Percentiles rank a stretch among this genome's conserved stretches.
phyloP scores from a whole-genome alignment of 2,329 filamentous ascomycete genomes.

The Diplodia mutila region DNA sequence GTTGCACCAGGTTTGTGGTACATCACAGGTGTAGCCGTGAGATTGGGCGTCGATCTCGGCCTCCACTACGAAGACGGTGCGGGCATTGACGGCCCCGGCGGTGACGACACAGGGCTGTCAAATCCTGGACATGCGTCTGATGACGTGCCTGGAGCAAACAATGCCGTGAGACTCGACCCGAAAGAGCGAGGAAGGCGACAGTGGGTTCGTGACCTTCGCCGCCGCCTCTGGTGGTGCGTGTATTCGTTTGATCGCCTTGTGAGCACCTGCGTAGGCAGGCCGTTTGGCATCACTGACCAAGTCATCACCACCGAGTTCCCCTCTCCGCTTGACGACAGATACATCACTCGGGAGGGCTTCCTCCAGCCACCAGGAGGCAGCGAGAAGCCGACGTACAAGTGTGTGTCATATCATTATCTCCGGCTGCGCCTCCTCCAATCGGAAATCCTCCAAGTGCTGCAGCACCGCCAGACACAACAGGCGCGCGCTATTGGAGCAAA shows the following conservation, averaged over 20 bases:
- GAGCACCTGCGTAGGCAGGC: slow-evolving; percentile 88
- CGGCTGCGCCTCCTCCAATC: slow-evolving; percentile 86
- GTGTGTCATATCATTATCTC: slow-evolving; percentile 90
- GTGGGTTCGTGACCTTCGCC: slow-evolving; percentile 82
- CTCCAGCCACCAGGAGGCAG: slow-evolving; percentile 60
- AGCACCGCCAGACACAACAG: slow-evolving; percentile 85
- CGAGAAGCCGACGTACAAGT: slow-evolving; percentile 79
- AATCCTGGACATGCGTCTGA: slow-evolving; percentile 40
- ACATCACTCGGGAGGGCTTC: slow-evolving; percentile 81
- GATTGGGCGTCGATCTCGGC: slow-evolving; percentile 87
- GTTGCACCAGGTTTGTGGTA: slow-evolving; percentile 96
- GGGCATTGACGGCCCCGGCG: slow-evolving; percentile 57
- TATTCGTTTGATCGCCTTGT: slow-evolving; percentile 95
- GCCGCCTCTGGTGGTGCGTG: slow-evolving; percentile 94
- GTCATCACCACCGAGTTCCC: slow-evolving; percentile 96
- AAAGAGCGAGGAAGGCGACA: slow-evolving; percentile 70
- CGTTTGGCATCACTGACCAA: slow-evolving; percentile 94
- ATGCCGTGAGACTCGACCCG: slow-evolving; percentile 47
- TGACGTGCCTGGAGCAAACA: slow-evolving; percentile 24
- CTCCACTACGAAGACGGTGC: slow-evolving; percentile 90
- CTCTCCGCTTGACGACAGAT: slow-evolving; percentile 82
- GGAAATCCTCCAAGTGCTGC: slow-evolving; percentile 90
- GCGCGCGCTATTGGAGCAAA: slow-evolving; percentile 70
- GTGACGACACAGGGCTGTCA: slow-evolving; percentile 43
- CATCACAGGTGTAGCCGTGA: slow-evolving; percentile 90